Percentiles rank a stretch among this genome's conserved stretches.
Conservation (phyloP, 192 early-diverging fungal genomes). For the Linnemannia exigua region DNA sequence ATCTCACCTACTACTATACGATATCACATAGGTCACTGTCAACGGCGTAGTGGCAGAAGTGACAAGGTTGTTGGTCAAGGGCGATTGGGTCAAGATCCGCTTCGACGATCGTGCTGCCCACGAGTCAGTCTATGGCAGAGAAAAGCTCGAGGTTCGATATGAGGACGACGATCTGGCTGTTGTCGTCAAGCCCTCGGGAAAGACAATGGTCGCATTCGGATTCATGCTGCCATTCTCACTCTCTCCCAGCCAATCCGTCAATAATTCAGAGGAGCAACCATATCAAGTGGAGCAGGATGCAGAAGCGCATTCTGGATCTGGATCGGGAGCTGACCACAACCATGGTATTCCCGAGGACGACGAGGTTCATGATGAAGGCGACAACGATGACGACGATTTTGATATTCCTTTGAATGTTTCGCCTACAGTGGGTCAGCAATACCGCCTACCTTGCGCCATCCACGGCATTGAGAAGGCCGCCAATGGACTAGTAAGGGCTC, state of each 20-base stretch:
- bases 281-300: conserved; percentile 37
- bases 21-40: conserved; percentile 59
- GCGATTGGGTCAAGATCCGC: conserved; percentile 65
- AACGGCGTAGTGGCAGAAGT: conserved; percentile 67
- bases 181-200: conserved; percentile 71
- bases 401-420: conserved; percentile 51
- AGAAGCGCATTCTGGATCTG: conserved; percentile 28
- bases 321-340: conserved; percentile 5
- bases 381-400: conserved; percentile 22
- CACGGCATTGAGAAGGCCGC: conserved; percentile 72
- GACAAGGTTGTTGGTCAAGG: conserved; percentile 58
- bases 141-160: conserved; percentile 64
- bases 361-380: background rate
- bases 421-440: conserved; percentile 38
- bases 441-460: conserved; percentile 40
- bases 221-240: conserved; percentile 47
- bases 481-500: conserved; percentile 62
- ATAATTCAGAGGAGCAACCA: conserved; percentile 2
- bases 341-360: background rate
- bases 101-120: conserved; percentile 61
- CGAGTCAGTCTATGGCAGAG: conserved; percentile 52
- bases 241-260: conserved; percentile 16
- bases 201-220: conserved; percentile 43
- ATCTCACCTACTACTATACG: background rate
- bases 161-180: conserved; percentile 68